Base-by-base conservation (phyloP, 179 eudicot species). In the Carnegiea gigantea region DNA sequence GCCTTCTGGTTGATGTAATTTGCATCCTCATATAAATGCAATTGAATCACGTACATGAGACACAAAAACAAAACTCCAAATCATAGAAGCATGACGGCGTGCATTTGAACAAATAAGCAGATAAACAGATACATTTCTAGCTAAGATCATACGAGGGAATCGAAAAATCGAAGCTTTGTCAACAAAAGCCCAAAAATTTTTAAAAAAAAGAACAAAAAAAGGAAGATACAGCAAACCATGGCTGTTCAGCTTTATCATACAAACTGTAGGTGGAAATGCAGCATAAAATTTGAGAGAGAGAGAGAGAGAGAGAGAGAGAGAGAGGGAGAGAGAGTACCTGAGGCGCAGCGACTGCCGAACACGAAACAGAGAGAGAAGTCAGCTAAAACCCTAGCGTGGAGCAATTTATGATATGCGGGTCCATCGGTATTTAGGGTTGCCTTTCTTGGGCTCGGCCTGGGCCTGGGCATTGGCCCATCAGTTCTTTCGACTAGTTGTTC, bases 301-400 rank as follows among this genome's bases (percentile, higher is more conserved):
- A 74, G 59, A 48, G 23, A n/a, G 30, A n/a, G 38, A 74, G 78
- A 75, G 76, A 38, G 75, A 71, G 53, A 75, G 36, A 38, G 75
- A 71, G 53, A 75, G 36, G 53, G 65, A 75, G 64, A 75, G 77
- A 74, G 60, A 48, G 14, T 53, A 75, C 78, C 64, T 75, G 23
- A 48, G 23, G 44, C 23, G 64, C 20, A 28, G 64, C 78, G 36
- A 51, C 44, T 51, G 65, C 23, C 64, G 40, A 48, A 23, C 60
- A 74, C 60, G 9, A 74, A 14, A 74, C 77, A n/a, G 33, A 23
- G 38, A 74, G 78, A 75, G 76, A 57, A 20, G 23, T 51, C 13
- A 26, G 65, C 44, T 75, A 53, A 51, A 75, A 75, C 78, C 78
- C 78, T 75, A 75, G 64, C 7, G 12, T 14, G 1, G 43, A 53